Evolutionary conservation across 148 eudicot genomes (phyloP), one percentile per base, ranked within the genome.

Genomic region (Chenopodium formosanum): DNA sequence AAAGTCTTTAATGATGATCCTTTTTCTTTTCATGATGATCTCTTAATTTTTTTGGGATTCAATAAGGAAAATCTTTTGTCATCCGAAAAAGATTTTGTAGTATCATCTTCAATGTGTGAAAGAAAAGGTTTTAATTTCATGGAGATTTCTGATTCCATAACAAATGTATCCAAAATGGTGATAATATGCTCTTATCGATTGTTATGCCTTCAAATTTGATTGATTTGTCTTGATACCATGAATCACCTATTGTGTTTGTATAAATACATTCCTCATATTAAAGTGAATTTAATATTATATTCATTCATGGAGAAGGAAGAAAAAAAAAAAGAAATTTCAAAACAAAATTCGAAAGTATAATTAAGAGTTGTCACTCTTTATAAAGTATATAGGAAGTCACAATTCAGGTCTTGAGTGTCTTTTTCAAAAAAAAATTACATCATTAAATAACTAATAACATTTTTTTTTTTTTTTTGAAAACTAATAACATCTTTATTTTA

Each of bases 91-190:
- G 76, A 76, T 82, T 69, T 37, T n/a, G 22, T 40, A 12, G 52
- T 50, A 5, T 76, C 4, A 40, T 76, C 37, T 68, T 0, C 20
- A 40, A 40, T 5, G 8, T 52, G 48, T 25, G 37, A 17, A 58
- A 56, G 17, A 52, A 76, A 58, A 58, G 46, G 62, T 76, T 82
- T 31, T 31, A 31, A 31, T 31, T 56, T 82, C 46, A 75, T n/a
- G 52, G 5, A 64, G 78, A 81, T 64, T 81, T 64, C 2, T 32
- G 7, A 40, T 40, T 40, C 0, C 5, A 40, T 40, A 40, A 40
- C 44, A 40, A 40, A 40, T 40, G 44, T 40, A 40, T 40, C 44
- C 44, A 40, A 6, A 40, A 40, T 40, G 7, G 1, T 40, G 44
- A 17, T 20, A 1, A 56, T 9, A 48, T 48, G 13, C 52, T 10